These are phyloP conservation scores for Boletus rufocinnamomeus DNA, from an alignment of 768 basidiomycete species.

Conservation along the genomic window DNA sequence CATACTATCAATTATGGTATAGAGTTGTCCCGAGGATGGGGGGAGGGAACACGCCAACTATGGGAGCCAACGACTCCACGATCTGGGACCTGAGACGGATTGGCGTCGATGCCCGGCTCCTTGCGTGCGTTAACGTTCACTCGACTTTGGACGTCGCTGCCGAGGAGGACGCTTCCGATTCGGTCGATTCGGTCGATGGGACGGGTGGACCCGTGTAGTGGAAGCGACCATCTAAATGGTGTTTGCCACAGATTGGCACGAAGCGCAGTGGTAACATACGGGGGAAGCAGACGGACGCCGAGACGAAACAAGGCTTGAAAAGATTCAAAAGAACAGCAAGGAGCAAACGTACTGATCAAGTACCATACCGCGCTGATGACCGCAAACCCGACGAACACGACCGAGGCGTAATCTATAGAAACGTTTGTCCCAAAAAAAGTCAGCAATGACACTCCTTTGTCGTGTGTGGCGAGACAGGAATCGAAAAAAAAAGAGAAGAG, in stretches of 20 bases:
- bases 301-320: too few relatives aligned
- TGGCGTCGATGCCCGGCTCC: too few relatives aligned
- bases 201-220: slow-evolving; percentile 48
- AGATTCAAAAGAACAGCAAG: accelerated
- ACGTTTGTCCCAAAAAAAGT: neutral
- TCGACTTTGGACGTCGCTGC: slow-evolving; percentile 7
- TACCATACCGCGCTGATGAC: slow-evolving; percentile 63
- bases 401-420: slow-evolving; percentile 62
- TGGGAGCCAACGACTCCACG: neutral
- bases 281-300: neutral
- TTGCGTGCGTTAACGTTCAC: neutral
- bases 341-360: slow-evolving; percentile 45
- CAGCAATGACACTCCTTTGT: neutral
- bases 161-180: neutral
- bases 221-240: slow-evolving; percentile 44
- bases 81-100: neutral
- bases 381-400: slow-evolving; percentile 65
- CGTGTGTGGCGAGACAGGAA: too few relatives aligned
- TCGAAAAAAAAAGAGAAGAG: too few relatives aligned
- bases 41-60: neutral
- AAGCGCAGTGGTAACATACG: neutral
- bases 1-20: neutral
- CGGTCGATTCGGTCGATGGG: slow-evolving; percentile 21
- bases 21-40: neutral
- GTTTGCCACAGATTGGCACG: too few relatives aligned